Conservation (phyloP, 768 basidiomycete species). For the Gymnopilus dilepis region DNA sequence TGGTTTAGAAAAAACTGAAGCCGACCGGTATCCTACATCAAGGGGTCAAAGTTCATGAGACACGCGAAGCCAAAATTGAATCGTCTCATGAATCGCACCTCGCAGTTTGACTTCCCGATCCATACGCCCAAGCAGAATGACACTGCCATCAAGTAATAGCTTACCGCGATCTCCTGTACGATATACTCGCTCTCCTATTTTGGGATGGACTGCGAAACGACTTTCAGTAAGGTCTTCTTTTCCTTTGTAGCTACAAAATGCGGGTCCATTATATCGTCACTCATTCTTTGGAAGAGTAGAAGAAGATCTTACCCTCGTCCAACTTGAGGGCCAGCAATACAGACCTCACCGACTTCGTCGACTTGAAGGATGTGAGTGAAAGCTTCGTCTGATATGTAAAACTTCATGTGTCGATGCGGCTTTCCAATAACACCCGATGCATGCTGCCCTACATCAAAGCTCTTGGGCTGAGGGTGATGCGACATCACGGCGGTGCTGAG, state of each 20-base stretch:
- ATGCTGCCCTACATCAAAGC: not conserved
- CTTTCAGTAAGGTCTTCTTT: not conserved
- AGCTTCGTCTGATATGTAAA: not conserved
- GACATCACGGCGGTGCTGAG: not conserved
- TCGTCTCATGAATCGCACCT: not conserved
- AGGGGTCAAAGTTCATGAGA: too few relatives aligned
- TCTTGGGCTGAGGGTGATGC: not conserved
- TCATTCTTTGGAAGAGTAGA: too few relatives aligned
- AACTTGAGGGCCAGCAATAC: constrained; percentile 1
- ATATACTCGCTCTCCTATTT: not conserved
- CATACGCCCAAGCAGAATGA: not conserved
- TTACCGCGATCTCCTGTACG: constrained; percentile 5
- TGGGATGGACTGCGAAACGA: not conserved
- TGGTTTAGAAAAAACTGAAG: too few relatives aligned
- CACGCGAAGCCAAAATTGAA: too few relatives aligned
- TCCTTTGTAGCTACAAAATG: not conserved
- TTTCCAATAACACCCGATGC: not conserved
- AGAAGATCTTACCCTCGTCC: not conserved
- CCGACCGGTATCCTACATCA: not conserved
- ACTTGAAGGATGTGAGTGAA: not conserved
- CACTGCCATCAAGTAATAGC: not conserved
- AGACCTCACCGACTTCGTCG: not conserved
- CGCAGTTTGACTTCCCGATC: constrained; percentile 1
- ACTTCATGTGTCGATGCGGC: not conserved
- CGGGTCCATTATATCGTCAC: not conserved